A percentile compares a stretch with the other conserved stretches of the same genome.
Evolutionary conservation across 1,284 basidiomycete species (phyloP).

Genomic region (Kwoniella shivajii): DNA sequence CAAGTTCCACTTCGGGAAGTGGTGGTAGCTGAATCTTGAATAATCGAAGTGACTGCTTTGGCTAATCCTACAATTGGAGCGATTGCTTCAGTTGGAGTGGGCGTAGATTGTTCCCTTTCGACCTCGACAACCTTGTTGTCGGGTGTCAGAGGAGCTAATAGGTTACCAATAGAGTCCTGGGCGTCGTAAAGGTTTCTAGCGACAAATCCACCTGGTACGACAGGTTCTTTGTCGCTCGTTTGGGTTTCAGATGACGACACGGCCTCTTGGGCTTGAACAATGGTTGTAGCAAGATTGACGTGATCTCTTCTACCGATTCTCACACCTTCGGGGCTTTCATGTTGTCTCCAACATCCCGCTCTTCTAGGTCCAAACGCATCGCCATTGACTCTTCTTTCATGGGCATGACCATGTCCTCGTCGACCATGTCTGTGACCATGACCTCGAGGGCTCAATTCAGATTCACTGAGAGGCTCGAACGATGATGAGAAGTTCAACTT

Average conservation of each 20-base stretch:
- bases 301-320: constrained; percentile 11
- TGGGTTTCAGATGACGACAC: background rate
- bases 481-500: constrained; percentile 38
- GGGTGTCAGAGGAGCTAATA: constrained; percentile 23
- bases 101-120: background rate
- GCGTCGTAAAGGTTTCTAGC: constrained; percentile 16
- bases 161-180: constrained; percentile 13
- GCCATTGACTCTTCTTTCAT: constrained; percentile 13
- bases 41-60: constrained; percentile 5
- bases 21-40: background rate
- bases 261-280: background rate
- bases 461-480: constrained; percentile 22
- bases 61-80: constrained; percentile 1
- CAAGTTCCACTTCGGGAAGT: background rate
- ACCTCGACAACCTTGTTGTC: constrained; percentile 24
- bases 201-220: constrained; percentile 24
- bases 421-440: constrained; percentile 3
- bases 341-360: constrained; percentile 21
- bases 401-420: constrained; percentile 1
- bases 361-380: constrained; percentile 26
- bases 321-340: constrained; percentile 8
- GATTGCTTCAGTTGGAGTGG: background rate
- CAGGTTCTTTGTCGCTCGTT: constrained; percentile 9
- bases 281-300: constrained; percentile 1
- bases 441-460: background rate